Conservation (phyloP, 2,329 filamentous ascomycete genomes). For the Fusarium musae region DNA sequence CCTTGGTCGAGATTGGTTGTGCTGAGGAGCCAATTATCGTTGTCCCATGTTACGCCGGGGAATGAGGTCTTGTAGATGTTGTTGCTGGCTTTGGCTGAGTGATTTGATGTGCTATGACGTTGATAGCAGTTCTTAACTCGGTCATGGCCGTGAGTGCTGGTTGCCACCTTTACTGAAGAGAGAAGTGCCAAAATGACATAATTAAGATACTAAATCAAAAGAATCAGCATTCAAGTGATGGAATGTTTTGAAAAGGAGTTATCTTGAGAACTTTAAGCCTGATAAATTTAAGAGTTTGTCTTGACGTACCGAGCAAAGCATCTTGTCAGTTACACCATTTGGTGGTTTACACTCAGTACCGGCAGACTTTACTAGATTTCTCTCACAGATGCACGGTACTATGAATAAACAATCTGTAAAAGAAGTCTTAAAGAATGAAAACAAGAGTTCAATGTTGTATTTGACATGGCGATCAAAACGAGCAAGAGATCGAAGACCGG, state of each 20-base stretch:
- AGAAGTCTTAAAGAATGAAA: accelerated
- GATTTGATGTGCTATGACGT: not conserved
- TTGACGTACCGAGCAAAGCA: not conserved
- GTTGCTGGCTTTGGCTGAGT: not conserved
- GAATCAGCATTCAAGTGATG: accelerated
- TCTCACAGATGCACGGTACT: accelerated
- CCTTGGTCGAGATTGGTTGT: not conserved
- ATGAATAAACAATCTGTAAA: accelerated
- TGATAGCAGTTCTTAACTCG: not conserved
- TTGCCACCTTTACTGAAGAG: not conserved
- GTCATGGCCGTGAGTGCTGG: accelerated
- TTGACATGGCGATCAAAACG: not conserved
- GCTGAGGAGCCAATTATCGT: not conserved
- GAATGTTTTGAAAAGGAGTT: accelerated
- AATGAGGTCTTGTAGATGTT: not conserved
- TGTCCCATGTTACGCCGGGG: not conserved
- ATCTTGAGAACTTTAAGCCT: accelerated
- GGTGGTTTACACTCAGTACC: accelerated
- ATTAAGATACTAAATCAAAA: not conserved
- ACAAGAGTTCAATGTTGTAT: accelerated
- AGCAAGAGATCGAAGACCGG: not conserved
- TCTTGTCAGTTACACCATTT: accelerated
- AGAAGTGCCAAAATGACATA: not conserved
- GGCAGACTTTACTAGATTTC: accelerated
- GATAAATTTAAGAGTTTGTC: not conserved